These are phyloP conservation scores for Boletellus sp. DNA, from an alignment of 768 basidiomycete species.

Conservation along the genomic window DNA sequence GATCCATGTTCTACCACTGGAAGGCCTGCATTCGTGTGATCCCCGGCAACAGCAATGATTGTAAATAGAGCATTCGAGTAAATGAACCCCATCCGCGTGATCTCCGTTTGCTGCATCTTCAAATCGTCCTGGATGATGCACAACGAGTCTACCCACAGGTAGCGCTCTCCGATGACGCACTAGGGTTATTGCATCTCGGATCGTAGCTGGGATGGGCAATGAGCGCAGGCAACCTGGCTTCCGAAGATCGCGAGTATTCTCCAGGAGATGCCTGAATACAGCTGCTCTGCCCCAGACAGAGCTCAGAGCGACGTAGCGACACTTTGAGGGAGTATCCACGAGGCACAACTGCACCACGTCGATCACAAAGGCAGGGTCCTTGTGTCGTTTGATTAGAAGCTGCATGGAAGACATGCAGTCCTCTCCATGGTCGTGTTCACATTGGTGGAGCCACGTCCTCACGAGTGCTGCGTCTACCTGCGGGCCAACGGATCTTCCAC, in stretches of 20 bases:
- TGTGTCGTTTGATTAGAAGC: neutral
- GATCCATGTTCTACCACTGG: conserved; percentile 3
- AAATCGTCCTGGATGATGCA: conserved; percentile 22
- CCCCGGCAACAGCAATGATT: conserved; percentile 16
- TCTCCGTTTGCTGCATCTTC: conserved; percentile 15
- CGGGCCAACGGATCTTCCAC: conserved; percentile 6
- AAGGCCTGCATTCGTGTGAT: conserved; percentile 10
- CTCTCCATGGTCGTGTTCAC: conserved; percentile 11
- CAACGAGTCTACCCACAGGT: conserved; percentile 25
- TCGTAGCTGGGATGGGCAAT: conserved; percentile 18
- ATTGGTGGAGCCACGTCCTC: conserved; percentile 12
- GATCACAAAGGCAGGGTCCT: conserved; percentile 11
- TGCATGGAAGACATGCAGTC: conserved; percentile 4
- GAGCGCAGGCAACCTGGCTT: neutral
- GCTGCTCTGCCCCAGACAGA: conserved; percentile 18
- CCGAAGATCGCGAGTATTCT: conserved; percentile 6
- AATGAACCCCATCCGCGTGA: conserved; percentile 20
- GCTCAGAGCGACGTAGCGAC: conserved; percentile 24
- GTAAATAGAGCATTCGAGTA: conserved; percentile 18
- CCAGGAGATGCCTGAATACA: conserved; percentile 10
- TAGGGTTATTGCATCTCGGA: conserved; percentile 22
- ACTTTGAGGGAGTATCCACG: conserved; percentile 14
- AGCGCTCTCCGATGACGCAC: conserved; percentile 20
- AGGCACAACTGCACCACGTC: conserved; percentile 17
- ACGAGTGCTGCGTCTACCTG: conserved; percentile 9